Evolutionary conservation across 306 rosid genomes (phyloP).

Genomic region (Vigna angularis): DNA sequence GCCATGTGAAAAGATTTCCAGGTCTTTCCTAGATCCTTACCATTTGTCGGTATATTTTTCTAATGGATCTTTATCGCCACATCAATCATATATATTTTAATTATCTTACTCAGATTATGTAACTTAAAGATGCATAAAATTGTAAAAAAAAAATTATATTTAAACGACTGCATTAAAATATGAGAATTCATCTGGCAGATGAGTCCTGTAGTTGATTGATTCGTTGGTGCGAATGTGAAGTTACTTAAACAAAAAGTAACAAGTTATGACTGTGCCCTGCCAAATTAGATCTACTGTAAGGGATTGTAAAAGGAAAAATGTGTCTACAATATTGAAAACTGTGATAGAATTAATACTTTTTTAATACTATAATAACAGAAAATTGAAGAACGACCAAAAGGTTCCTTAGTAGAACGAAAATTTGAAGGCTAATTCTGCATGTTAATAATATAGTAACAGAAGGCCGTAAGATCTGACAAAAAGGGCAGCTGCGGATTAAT

Average conservation of each 20-base stretch:
- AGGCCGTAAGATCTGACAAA: neutral
- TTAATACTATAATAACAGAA: neutral
- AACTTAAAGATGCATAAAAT: neutral
- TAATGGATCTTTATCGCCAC: neutral
- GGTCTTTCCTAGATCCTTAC: conserved; percentile 9
- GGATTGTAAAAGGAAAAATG: neutral
- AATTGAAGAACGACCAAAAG: neutral
- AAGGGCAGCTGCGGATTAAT: neutral
- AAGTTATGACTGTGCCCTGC: neutral
- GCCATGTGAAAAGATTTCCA: conserved; percentile 46
- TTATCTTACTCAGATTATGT: neutral
- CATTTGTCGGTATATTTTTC: conserved; percentile 1
- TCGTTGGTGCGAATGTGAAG: too few species aligned
- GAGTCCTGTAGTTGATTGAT: too few species aligned
- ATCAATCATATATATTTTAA: neutral
- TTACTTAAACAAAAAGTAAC: too few species aligned
- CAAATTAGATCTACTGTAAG: neutral
- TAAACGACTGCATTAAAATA: too few species aligned
- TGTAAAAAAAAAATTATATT: too few species aligned
- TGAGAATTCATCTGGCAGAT: too few species aligned
- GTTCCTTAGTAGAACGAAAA: neutral
- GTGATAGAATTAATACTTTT: neutral
- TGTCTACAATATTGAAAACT: neutral
- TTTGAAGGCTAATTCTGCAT: conserved; percentile 5
- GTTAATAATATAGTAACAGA: neutral